Base-by-base conservation (phyloP, 345 rosid genomes). In the Aquilaria sinensis region DNA sequence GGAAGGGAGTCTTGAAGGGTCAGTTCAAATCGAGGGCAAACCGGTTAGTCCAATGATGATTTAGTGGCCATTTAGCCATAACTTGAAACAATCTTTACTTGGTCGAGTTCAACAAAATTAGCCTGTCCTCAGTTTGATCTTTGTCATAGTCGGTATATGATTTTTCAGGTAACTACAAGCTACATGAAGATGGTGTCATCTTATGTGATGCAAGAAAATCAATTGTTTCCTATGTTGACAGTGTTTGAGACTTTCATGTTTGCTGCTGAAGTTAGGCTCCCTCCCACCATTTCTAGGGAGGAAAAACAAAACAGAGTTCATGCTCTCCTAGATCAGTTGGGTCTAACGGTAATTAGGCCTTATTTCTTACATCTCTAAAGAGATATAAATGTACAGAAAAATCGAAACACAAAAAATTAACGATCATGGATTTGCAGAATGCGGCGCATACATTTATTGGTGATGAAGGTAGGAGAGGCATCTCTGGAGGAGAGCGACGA, bases 131-230 rank as follows among this genome's bases (percentile, higher is more conserved):
- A 16, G 23, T 16, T 16, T 16, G 23, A 16, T 16, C 23, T 16
- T 16, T 16, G 23, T 16, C 23, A 37, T 8, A 37, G 43, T 4
- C 5, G 2, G 43, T 37, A 9, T 11, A 45, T 43, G 49, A 12
- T 13, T 32, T 68, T 64, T 70, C 75, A 86, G 92, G 83, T 83
- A 4, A 76, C 78, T 15, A 68, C 92, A 10, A 81, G 87, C 67
- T 81, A 86, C 67, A 83, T 92, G 83, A 85, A 79, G 87, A 83
- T 81, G 86, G 70, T 89, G 13, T 89, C 95, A 1, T 88, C 98
- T 16, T 89, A 89, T 29, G 96, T 89, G 52, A 85, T 92, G 96
- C 98, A 92, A 86, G 95, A 92, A 12, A 95, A 92, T 66, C 90
- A 89, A 60, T 86, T 92, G 32, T 92, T 83, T 72, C 86, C 98